Evolutionary conservation across 768 basidiomycete species (phyloP).

Genomic region (Podaxis sp.): DNA sequence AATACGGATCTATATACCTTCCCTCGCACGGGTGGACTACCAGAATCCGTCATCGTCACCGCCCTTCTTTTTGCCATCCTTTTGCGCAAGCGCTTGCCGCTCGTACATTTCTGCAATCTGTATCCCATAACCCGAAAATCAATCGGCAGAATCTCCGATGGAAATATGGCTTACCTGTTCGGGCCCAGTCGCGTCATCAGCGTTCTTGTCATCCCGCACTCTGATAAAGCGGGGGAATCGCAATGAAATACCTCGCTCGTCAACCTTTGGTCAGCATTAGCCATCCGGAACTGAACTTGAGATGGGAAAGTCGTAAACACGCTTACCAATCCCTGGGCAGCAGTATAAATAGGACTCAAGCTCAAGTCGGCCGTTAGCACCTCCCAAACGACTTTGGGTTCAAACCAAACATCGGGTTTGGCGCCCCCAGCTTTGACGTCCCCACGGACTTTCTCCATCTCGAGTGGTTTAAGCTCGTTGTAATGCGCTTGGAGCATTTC

Average conservation of each 20-base stretch:
- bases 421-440: constrained; percentile 90
- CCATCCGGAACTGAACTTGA: background rate
- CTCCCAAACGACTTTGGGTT: constrained; percentile 97
- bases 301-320: constrained; percentile 25
- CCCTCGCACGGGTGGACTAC: constrained; percentile 36
- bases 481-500: constrained; percentile 82
- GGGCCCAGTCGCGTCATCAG: constrained; percentile 89
- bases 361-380: constrained; percentile 96
- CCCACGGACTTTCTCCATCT: constrained; percentile 64
- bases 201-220: constrained; percentile 88
- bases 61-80: constrained; percentile 67
- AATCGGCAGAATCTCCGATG: background rate
- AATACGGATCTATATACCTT: constrained; percentile 25
- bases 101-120: constrained; percentile 95
- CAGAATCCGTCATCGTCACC: constrained; percentile 81
- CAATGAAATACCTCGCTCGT: constrained; percentile 90
- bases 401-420: constrained; percentile 98
- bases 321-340: constrained; percentile 81
- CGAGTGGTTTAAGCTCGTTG: constrained; percentile 78
- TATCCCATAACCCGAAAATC: constrained; percentile 2
- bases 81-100: constrained; percentile 80
- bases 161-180: constrained; percentile 68
- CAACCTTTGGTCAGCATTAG: constrained; percentile 48
- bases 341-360: constrained; percentile 95
- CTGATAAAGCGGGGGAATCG: constrained; percentile 96